These are phyloP conservation scores for Aspergillus felis DNA, from an alignment of 2,329 filamentous ascomycete species.

Conservation along the genomic window DNA sequence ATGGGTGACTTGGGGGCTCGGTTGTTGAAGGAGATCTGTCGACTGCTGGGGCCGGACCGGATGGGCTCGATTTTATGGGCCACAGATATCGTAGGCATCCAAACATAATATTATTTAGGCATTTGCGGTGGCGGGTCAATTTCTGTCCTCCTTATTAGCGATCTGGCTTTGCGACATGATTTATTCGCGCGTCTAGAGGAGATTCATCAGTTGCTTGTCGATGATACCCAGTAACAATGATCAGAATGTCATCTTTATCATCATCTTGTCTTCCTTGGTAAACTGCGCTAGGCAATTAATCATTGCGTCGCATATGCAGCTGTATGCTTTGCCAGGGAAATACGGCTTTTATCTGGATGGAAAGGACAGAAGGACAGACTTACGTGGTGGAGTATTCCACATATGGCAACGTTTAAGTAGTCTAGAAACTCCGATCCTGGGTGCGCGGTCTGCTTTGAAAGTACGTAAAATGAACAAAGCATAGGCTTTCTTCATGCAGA, in stretches of 20 bases:
- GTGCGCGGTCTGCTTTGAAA: too few species aligned
- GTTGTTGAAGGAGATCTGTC: conserved; percentile 5
- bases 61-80: not conserved
- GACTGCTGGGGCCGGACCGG: not conserved
- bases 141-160: not conserved
- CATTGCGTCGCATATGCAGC: too few species aligned
- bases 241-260: not conserved
- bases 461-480: too few species aligned
- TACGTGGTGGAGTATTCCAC: too few species aligned
- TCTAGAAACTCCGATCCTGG: too few species aligned
- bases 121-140: not conserved
- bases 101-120: not conserved
- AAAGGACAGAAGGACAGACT: too few species aligned
- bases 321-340: too few species aligned
- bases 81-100: not conserved
- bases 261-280: not conserved
- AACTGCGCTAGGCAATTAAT: too few species aligned
- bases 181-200: not conserved
- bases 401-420: too few species aligned
- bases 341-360: too few species aligned
- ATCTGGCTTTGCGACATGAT: not conserved
- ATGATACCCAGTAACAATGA: not conserved
- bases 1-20: conserved; percentile 4
- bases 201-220: not conserved
- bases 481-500: too few species aligned